Evolutionary conservation across 768 basidiomycete genomes (phyloP).

Genomic region (Kondoa subrosea): DNA sequence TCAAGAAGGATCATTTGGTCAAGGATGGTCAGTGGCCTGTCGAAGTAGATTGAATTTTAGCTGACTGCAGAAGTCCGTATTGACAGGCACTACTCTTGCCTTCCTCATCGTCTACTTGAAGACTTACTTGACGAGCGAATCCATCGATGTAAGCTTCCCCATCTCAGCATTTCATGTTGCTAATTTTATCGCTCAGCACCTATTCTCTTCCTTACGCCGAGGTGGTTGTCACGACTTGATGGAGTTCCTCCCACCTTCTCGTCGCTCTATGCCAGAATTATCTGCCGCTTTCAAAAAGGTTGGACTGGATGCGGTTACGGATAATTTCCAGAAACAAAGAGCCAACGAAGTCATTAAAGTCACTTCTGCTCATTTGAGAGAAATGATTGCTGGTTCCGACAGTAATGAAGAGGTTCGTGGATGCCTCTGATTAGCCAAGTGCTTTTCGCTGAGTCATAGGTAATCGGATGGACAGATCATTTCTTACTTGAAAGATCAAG

Average conservation of each 20-base stretch:
- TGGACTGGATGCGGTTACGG: conserved; percentile 61
- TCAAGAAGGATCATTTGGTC: conserved; percentile 84
- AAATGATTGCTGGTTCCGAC: conserved; percentile 41
- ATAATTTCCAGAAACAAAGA: conserved; percentile 72
- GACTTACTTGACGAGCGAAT: conserved; percentile 58
- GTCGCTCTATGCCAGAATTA: conserved; percentile 52
- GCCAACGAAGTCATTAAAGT: conserved; percentile 36
- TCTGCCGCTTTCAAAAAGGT: conserved; percentile 76
- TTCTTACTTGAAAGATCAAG: conserved; percentile 43
- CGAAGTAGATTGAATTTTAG: no score
- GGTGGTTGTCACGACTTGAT: conserved; percentile 73
- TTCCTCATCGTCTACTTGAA: conserved; percentile 65
- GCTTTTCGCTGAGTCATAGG: not conserved
- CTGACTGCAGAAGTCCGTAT: no score
- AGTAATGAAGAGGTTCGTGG: conserved; percentile 46
- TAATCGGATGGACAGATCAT: conserved; percentile 44
- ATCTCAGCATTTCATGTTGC: not conserved
- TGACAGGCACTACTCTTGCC: conserved; percentile 45
- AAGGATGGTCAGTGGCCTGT: conserved; percentile 54
- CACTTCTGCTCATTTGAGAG: conserved; percentile 51
- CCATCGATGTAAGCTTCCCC: conserved; percentile 45
- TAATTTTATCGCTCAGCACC: conserved; percentile 35
- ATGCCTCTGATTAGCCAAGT: not conserved
- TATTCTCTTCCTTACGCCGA: conserved; percentile 60
- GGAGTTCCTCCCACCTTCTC: conserved; percentile 70